A percentile compares a stretch with the other conserved stretches of the same genome.
These are phyloP conservation scores for Daldinia caldariorum DNA, from an alignment of 495 filamentous ascomycete genomes.

Conservation along the genomic window DNA sequence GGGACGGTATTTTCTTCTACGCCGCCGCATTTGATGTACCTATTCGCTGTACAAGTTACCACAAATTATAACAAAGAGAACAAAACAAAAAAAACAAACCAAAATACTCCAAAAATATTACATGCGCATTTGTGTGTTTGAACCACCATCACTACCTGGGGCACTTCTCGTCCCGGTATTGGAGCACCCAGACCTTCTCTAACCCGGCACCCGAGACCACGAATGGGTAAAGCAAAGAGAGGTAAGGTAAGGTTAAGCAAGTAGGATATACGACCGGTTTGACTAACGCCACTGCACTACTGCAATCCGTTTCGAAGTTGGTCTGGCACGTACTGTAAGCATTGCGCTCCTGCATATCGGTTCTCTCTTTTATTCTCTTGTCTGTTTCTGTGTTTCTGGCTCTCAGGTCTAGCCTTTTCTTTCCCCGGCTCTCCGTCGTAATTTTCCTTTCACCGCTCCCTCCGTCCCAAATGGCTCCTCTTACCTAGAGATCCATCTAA, in stretches of 20 bases:
- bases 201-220: constrained; percentile 27
- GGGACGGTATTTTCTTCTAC: constrained; percentile 8
- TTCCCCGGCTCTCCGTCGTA: constrained; percentile 36
- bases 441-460: constrained; percentile 40
- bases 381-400: background rate
- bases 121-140: background rate
- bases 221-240: constrained; percentile 25
- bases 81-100: no score
- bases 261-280: constrained; percentile 40
- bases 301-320: constrained; percentile 41
- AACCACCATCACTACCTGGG: constrained; percentile 7
- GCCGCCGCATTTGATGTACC: background rate
- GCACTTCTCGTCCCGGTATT: constrained; percentile 23
- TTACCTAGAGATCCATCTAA: background rate
- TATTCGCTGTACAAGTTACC: background rate
- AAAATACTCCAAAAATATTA: background rate
- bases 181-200: constrained; percentile 32
- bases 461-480: constrained; percentile 26
- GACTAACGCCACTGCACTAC: constrained; percentile 38
- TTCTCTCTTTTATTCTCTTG: background rate
- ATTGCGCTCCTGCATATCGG: constrained; percentile 39
- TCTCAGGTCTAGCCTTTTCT: background rate
- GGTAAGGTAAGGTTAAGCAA: constrained; percentile 29
- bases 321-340: constrained; percentile 34
- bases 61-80: no score